Evolutionary conservation across 441 rosid genomes (phyloP).

Genomic region (Metrosideros polymorpha): DNA sequence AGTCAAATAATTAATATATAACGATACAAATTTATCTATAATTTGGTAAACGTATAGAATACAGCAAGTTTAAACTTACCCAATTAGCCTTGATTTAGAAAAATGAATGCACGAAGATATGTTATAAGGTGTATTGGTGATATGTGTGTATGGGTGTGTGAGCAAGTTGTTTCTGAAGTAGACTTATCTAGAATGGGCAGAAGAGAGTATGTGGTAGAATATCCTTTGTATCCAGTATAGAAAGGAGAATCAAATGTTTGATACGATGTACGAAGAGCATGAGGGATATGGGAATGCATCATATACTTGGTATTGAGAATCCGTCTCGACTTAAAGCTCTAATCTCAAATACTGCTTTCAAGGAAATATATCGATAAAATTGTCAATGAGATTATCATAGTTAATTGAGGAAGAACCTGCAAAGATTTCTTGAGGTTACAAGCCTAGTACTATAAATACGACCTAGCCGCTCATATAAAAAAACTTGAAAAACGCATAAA

Average conservation of each 20-base stretch:
- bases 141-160: not conserved
- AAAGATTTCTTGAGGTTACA: too few relatives aligned
- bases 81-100: not conserved
- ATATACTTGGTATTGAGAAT: too few relatives aligned
- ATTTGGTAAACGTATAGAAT: not conserved
- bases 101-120: not conserved
- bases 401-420: not conserved
- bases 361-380: not conserved
- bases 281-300: not conserved
- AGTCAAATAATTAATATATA: not conserved
- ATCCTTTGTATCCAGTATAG: not conserved
- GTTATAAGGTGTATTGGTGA: not conserved
- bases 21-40: not conserved
- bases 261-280: not conserved
- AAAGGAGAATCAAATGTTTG: not conserved
- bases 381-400: not conserved
- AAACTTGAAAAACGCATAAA: not conserved
- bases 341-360: not conserved
- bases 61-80: not conserved
- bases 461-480: not conserved
- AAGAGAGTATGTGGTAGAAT: not conserved
- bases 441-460: not conserved
- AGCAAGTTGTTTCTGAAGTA: not conserved
- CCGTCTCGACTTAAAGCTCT: not conserved
- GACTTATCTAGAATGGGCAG: not conserved